These are phyloP conservation scores for Achlya hypogyna DNA, from an alignment of 352 stramenopile species.

Conservation along the genomic window DNA sequence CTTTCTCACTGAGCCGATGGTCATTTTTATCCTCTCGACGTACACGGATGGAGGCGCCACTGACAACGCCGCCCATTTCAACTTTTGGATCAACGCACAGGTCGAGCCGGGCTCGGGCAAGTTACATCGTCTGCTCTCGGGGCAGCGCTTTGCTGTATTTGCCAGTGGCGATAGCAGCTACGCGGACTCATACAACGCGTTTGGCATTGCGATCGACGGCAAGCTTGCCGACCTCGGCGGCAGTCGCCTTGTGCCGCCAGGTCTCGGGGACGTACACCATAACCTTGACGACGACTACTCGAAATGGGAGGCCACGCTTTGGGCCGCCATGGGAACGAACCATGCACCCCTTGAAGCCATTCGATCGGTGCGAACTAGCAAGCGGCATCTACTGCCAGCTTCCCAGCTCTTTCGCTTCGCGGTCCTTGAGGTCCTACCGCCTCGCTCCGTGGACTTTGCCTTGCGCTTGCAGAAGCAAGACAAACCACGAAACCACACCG, in stretches of 20 bases:
- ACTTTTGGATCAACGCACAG: conserved; percentile 13
- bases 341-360: neutral
- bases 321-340: neutral
- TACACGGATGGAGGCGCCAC: conserved; percentile 9
- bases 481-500: neutral
- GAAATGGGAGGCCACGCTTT: conserved; percentile 4
- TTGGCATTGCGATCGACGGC: conserved; percentile 4
- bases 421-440: neutral
- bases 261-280: neutral
- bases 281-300: neutral
- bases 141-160: neutral
- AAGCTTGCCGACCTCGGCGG: neutral
- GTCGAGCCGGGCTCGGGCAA: neutral
- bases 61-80: conserved; percentile 19
- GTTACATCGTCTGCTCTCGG: neutral
- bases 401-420: neutral
- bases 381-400: neutral
- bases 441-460: neutral
- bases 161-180: conserved; percentile 6
- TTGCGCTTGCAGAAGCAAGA: neutral
- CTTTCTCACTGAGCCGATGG: neutral
- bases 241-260: neutral
- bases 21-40: conserved; percentile 14
- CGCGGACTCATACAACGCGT: conserved; percentile 10
- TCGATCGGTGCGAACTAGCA: neutral